Evolutionary conservation across 192 early-diverging fungal genomes (phyloP).

Genomic region (Hyaloraphidium curvatum): DNA sequence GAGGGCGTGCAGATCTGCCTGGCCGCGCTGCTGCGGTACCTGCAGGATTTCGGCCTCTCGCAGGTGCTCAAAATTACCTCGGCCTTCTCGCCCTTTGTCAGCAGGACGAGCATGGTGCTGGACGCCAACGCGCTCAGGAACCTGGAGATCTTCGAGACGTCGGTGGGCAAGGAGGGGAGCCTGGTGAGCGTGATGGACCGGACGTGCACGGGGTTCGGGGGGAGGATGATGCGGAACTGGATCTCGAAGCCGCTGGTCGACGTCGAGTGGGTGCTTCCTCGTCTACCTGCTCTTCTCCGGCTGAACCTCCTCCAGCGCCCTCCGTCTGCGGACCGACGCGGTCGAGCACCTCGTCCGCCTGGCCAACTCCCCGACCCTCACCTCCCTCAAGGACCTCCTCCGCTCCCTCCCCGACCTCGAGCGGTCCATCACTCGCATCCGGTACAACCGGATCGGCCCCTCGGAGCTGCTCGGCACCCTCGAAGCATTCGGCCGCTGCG

Average conservation of each 20-base stretch:
- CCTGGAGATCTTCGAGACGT: slow-evolving; percentile 41
- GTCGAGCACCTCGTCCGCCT: slow-evolving; percentile 1
- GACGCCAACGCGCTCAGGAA: slow-evolving; percentile 42
- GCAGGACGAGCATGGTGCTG: slow-evolving; percentile 37
- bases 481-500: slow-evolving; percentile 21
- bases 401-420: slow-evolving; percentile 36
- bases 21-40: slow-evolving; percentile 34
- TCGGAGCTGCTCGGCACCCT: slow-evolving; percentile 34
- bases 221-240: slow-evolving; percentile 46
- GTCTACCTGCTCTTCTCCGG: background rate
- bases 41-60: slow-evolving; percentile 39
- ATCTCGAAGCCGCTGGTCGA: slow-evolving; percentile 41
- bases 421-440: slow-evolving; percentile 38
- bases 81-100: slow-evolving; percentile 34
- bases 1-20: slow-evolving; percentile 17
- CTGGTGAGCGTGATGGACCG: slow-evolving; percentile 43
- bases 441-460: slow-evolving; percentile 37
- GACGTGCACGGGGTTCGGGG: slow-evolving; percentile 43
- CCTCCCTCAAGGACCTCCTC: background rate
- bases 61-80: slow-evolving; percentile 31
- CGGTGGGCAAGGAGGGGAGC: slow-evolving; percentile 15
- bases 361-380: no score
- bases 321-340: background rate
- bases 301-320: background rate
- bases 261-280: slow-evolving; percentile 6